Base-by-base conservation (phyloP, 495 filamentous ascomycete species). In the Xylaria longipes region DNA sequence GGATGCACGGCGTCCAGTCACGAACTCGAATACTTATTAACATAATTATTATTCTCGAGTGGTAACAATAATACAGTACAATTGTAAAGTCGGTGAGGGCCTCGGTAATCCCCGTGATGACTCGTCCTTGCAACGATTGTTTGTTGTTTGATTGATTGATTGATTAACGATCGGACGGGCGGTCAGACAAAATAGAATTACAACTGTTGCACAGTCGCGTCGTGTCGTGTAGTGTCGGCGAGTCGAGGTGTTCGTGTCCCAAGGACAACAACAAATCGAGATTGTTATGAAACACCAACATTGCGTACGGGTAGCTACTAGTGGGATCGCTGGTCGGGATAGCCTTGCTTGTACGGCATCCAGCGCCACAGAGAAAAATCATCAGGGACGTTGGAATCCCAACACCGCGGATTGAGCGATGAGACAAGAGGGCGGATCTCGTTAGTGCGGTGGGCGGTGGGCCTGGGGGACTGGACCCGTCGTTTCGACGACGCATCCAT, bases 371-470 rank as follows among this genome's bases (percentile, higher is more conserved):
- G 6, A 52, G 25, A 17, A 50, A 50, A 62, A 41, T 3, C 12
- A 61, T 62, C 12, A 11, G n/a, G 22, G 17, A 43, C 60, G 60
- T 63, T 33, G 15, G 15, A 25, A 43, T 66, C 43, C 63, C 63
- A 66, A 66, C 43, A 66, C 43, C 29, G 17, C 29, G 63, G 63
- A 63, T 31, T 65, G 45, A n/a, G 29, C 39, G 46, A 46, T 48
- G 43, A 66, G 63, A 66, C 63, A 52, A 22, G 41, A n/a, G 35
- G 25, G 61, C 61, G 25, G 61, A 65, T 45, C 63, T 66, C 27
- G 17, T 43, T 50, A 52, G 27, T 25, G 25, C 17, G 31, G 63
- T 66, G 63, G 63, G n/a, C n/a, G n/a, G n/a, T n/a, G n/a, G 63
- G 27, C 62, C 20, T 15, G 22, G 12, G 25, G 27, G 35, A 39